Base-by-base conservation (phyloP, 148 eudicot genomes). In the Bassia scoparia region DNA sequence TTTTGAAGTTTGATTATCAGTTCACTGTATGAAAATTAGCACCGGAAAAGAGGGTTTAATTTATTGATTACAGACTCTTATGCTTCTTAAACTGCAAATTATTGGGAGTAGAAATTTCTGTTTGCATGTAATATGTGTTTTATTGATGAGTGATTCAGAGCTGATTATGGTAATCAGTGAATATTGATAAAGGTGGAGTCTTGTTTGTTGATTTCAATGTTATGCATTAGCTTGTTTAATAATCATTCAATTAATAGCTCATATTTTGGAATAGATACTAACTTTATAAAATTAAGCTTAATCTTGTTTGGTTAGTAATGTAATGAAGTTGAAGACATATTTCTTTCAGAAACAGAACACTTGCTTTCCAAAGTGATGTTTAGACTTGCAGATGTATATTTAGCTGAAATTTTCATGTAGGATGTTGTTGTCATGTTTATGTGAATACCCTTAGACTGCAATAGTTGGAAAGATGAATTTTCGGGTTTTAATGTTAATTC, bases 111-210 rank as follows among this genome's bases (percentile, higher is more conserved):
- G n/a, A 26, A 34, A 7, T 72, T 65, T 23, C 34, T 67, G n/a
- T 1, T 23, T 55, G 3, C 26, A 48, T 68, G 23, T 5, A 49
- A 67, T 48, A 27, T 68, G 33, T 17, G 7, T 37, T 67, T 2
- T 46, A 18, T 35, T 66, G 67, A 17, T 72, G 67, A 71, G 34
- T 56, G 67, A 44, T 48, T 72, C 3, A 11, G 31, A 53, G 26
- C 13, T 56, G 50, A 50, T 31, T 48, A 29, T 63, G 34, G 20
- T 27, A 73, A 50, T 1, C 30, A n/a, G n/a, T 65, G 60, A 35
- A 52, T 26, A 16, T 63, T 53, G 17, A 52, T 18, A 61, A 61
- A 34, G 18, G 41, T 61, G 0, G 26, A 61, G 66, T 61, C 43
- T 52, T 49, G 15, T 49, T 49, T 49, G 18, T 49, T 52, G 20